phyloP scores from a whole-genome alignment of 2,329 filamentous ascomycete genomes.

The Microsporum ferrugineum region DNA sequence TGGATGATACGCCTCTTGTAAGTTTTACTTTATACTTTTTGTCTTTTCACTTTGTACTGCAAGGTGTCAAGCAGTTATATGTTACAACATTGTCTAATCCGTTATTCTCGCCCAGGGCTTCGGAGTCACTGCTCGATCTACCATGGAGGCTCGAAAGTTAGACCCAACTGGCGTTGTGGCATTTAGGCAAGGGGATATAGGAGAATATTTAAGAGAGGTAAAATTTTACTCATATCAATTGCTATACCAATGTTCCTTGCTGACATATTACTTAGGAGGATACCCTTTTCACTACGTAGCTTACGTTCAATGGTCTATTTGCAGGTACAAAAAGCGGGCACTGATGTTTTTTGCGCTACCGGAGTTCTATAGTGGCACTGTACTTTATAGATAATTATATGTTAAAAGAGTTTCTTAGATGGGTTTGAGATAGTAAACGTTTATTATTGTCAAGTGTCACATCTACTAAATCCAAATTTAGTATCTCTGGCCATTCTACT shows the following conservation, averaged over 20 bases:
- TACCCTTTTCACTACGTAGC: conserved; percentile 47
- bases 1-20: conserved; percentile 74
- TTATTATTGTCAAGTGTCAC: neutral
- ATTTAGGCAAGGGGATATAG: conserved; percentile 86
- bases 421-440: neutral
- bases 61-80: neutral
- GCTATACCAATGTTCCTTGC: conserved; percentile 5
- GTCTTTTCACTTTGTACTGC: neutral
- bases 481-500: neutral
- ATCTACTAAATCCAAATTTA: neutral
- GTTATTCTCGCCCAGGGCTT: conserved; percentile 52
- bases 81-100: neutral
- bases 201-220: conserved; percentile 80
- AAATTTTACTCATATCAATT: conserved; percentile 8
- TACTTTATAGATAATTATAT: neutral
- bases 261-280: conserved; percentile 38
- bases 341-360: neutral
- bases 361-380: conserved; percentile 2
- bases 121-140: conserved; percentile 79
- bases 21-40: conserved; percentile 14
- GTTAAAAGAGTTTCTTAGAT: neutral
- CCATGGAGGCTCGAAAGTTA: conserved; percentile 67
- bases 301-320: neutral
- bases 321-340: neutral
- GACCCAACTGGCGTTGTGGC: conserved; percentile 84